phyloP scores from a whole-genome alignment of 306 rosid genomes.

The Quercus suber region DNA sequence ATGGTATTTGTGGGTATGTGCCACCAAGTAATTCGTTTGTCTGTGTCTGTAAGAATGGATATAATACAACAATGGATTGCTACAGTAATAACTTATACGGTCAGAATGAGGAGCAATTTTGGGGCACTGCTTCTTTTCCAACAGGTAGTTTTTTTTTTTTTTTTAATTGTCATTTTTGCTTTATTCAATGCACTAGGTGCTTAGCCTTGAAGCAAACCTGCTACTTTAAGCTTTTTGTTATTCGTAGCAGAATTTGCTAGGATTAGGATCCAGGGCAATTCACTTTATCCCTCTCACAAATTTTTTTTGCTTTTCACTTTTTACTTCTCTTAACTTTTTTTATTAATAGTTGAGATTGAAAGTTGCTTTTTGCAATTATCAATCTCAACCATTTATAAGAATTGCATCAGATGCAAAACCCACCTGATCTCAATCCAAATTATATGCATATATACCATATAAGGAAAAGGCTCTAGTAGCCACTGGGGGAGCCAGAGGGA shows the following conservation, averaged over 20 bases:
- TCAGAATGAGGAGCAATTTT: constrained; percentile 28
- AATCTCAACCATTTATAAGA: no score
- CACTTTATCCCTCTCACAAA: no score
- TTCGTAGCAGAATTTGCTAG: background rate
- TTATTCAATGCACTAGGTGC: background rate
- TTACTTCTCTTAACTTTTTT: no score
- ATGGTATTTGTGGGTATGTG: constrained; percentile 62
- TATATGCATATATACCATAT: no score
- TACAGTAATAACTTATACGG: background rate
- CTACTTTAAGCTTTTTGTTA: background rate
- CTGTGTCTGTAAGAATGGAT: constrained; percentile 54
- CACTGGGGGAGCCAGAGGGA: no score
- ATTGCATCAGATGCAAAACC: no score
- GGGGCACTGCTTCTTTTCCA: constrained; percentile 23
- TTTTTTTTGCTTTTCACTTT: no score
- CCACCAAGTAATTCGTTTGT: constrained; percentile 38
- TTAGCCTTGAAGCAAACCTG: background rate
- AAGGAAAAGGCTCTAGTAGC: no score
- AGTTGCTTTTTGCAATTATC: no score
- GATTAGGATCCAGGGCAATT: no score
- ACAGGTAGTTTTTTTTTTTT: constrained; percentile 29
- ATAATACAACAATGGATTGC: constrained; percentile 57
- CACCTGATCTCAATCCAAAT: no score
- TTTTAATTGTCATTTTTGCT: background rate
- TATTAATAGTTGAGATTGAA: accelerated